Evolutionary conservation across 345 rosid genomes (phyloP), one percentile per base, ranked within the genome.

Genomic region (Gossypium anomalum): DNA sequence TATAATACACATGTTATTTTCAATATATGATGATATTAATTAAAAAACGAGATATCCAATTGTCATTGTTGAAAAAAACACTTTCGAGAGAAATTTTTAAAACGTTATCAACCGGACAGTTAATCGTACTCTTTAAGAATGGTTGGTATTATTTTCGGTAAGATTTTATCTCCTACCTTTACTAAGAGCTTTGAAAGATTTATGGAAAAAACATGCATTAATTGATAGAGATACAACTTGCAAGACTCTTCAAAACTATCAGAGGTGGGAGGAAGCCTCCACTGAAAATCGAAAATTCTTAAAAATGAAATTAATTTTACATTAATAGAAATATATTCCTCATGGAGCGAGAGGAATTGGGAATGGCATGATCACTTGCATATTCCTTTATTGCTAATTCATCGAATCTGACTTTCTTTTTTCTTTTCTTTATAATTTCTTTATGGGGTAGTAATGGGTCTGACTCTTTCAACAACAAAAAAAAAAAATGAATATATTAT

Each of bases 181-280:
- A 5, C 0, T 0, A 34, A 34, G 0, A 34, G 1, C 7, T 0
- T 34, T 34, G 7, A 34, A 34, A 1, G 1, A 34, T 34, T 34
- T 1, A 5, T 1, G 1, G 1, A 5, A 0, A 34, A 29, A 4
- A 0, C 1, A 34, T 1, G 1, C 0, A 34, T 34, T 34, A 4
- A 34, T 34, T 34, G 4, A 34, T 34, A 5, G 41, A 4, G 1
- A 34, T 34, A 34, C 1, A 34, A 4, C 7, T 34, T 34, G 7
- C 7, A 34, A 34, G 1, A 34, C 7, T 6, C 38, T 34, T 34
- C 1, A 34, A 34, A 0, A 34, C 7, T 34, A 4, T 5, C 7
- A 4, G 7, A 34, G 41, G 1, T 4, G 7, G 34, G 41, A 4
- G 41, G 7, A 34, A 34, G 1, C 7, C 1, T 34, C 7, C 7